These are phyloP conservation scores for Dipteronia sinensis DNA, from an alignment of 345 rosid genomes.

Conservation along the genomic window DNA sequence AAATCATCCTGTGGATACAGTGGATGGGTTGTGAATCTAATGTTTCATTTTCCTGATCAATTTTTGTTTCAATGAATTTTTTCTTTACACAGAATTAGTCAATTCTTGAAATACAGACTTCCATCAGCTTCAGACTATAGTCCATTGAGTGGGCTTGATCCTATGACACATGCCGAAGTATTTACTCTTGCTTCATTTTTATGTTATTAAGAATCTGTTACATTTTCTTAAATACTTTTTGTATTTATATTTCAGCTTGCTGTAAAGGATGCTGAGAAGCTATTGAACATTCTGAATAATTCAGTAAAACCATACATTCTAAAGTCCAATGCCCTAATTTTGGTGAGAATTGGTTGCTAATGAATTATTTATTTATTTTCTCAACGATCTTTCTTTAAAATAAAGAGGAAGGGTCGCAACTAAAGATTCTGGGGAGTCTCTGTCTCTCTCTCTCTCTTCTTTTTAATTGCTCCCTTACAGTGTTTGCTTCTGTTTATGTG, in stretches of 20 bases:
- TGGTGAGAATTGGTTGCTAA: slow-evolving; percentile 49
- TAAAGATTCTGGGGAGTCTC: slow-evolving; percentile 13
- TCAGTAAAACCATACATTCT: slow-evolving; percentile 55
- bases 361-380: not conserved
- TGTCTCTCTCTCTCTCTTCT: slow-evolving; percentile 7
- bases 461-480: not conserved
- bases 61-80: slow-evolving; percentile 23
- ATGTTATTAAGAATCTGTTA: slow-evolving; percentile 6
- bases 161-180: slow-evolving; percentile 94
- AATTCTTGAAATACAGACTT: slow-evolving; percentile 68
- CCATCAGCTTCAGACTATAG: slow-evolving; percentile 69
- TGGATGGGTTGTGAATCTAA: slow-evolving; percentile 8
- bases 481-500: not conserved
- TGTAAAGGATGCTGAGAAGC: slow-evolving; percentile 88
- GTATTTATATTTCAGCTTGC: slow-evolving; percentile 67
- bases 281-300: slow-evolving; percentile 52
- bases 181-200: slow-evolving; percentile 29
- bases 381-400: not conserved
- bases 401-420: not conserved
- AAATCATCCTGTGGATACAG: not conserved
- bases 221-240: slow-evolving; percentile 16
- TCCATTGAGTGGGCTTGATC: slow-evolving; percentile 87
- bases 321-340: slow-evolving; percentile 70
- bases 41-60: slow-evolving; percentile 8
- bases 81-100: slow-evolving; percentile 65